Conservation (phyloP, 1,139 yeast species). For the Geotrichum europaeum region DNA sequence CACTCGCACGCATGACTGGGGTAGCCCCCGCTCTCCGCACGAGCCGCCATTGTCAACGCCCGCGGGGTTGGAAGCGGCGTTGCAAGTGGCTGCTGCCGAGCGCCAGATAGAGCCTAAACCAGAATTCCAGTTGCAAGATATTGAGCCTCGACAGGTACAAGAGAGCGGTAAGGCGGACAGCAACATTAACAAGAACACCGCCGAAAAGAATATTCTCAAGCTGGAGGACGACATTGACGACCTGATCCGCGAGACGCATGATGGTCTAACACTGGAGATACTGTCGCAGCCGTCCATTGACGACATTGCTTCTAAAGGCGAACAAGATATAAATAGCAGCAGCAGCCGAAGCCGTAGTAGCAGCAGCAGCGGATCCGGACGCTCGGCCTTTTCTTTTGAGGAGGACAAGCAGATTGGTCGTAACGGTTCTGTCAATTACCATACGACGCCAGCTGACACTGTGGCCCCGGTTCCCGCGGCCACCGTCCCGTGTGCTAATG, state of each 20-base stretch:
- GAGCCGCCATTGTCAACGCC: background rate
- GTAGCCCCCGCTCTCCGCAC: constrained; percentile 9
- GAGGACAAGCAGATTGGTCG: constrained; percentile 17
- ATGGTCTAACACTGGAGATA: background rate
- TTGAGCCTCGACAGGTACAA: background rate
- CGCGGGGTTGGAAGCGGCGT: background rate
- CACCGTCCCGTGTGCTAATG: background rate
- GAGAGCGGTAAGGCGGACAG: background rate
- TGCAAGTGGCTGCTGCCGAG: background rate
- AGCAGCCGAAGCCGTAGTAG: background rate
- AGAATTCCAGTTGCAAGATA: background rate
- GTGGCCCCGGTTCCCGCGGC: background rate
- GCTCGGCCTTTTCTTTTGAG: constrained; percentile 18
- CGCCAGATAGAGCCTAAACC: background rate
- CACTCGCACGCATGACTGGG: constrained; percentile 35
- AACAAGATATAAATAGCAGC: background rate
- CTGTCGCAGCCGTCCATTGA: background rate
- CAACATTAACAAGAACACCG: constrained; percentile 1
- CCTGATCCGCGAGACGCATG: background rate
- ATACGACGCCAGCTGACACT: background rate
- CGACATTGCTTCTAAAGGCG: background rate
- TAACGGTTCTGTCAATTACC: constrained; percentile 15
- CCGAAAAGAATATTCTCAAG: background rate
- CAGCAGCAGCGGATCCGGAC: background rate
- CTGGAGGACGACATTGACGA: background rate